phyloP scores from a whole-genome alignment of 257 asterid species.

The Phtheirospermum japonicum region DNA sequence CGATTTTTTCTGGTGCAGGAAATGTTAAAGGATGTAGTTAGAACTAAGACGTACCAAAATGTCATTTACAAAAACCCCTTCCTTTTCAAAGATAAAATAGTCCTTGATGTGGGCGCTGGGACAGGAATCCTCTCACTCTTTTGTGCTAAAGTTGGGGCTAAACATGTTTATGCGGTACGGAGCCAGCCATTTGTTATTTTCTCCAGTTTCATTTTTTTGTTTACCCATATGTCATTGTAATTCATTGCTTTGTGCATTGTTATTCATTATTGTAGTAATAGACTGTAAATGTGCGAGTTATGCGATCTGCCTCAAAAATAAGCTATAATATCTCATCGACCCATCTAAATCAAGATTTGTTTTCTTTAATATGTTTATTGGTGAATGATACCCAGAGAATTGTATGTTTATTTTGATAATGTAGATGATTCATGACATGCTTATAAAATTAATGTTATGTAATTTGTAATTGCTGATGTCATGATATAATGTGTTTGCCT shows the following conservation, averaged over 20 bases:
- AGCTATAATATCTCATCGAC: not conserved
- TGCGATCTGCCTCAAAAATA: not conserved
- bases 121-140: conserved; percentile 96
- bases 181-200: not conserved
- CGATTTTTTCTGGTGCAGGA: conserved; percentile 53
- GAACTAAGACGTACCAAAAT: conserved; percentile 89
- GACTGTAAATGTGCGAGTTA: not conserved
- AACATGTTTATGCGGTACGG: conserved; percentile 42
- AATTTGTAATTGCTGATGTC: not conserved
- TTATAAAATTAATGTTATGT: not conserved
- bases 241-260: conserved; percentile 53
- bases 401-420: not conserved
- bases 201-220: not conserved
- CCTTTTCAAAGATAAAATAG: conserved; percentile 85
- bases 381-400: not conserved
- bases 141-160: conserved; percentile 97
- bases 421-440: not conserved
- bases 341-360: not conserved
- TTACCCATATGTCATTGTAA: not conserved
- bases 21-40: conserved; percentile 86
- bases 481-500: not conserved
- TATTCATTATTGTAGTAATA: not conserved
- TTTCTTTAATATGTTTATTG: not conserved
- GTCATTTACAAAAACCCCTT: conserved; percentile 82
- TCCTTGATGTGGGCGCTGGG: conserved; percentile 99